Conservation (phyloP, 2,329 filamentous ascomycete genomes). For the Epichloe brachyelytri region DNA sequence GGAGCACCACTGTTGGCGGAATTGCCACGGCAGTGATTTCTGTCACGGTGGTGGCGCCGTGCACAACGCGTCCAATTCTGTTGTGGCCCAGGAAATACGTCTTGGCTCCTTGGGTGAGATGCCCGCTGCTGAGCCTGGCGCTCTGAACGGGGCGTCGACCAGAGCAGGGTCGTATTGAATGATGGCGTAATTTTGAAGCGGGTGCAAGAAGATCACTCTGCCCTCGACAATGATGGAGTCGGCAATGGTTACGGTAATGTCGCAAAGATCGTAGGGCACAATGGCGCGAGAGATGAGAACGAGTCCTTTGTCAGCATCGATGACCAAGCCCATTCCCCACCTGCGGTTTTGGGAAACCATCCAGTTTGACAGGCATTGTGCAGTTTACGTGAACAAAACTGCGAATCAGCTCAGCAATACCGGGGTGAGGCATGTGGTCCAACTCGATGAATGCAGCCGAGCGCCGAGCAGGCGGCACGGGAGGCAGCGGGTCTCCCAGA, state of each 20-base stretch:
- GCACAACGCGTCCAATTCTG: conserved; percentile 83
- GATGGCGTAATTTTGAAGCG: conserved; percentile 91
- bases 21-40: conserved; percentile 97
- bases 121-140: conserved; percentile 66
- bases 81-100: conserved; percentile 99
- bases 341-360: conserved; percentile 96
- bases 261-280: conserved; percentile 91
- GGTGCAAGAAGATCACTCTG: conserved; percentile 91
- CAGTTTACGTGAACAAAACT: conserved; percentile 92
- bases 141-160: conserved; percentile 86
- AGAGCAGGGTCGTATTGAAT: conserved; percentile 88
- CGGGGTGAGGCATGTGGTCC: conserved; percentile 74
- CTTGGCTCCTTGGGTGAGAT: conserved; percentile 83
- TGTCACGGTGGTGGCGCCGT: conserved; percentile 87
- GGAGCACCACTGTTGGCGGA: conserved; percentile 81
- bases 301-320: conserved; percentile 90
- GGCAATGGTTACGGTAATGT: conserved; percentile 90
- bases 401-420: conserved; percentile 83
- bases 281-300: conserved; percentile 90
- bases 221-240: conserved; percentile 91
- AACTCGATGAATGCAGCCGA: conserved; percentile 88
- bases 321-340: conserved; percentile 92
- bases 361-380: conserved; percentile 87
- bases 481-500: conserved; percentile 67
- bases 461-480: conserved; percentile 55